Percentiles rank a stretch among this genome's conserved stretches.
phyloP scores from a whole-genome alignment of 192 early-diverging fungal species.

The Backusella tuberculispora region DNA sequence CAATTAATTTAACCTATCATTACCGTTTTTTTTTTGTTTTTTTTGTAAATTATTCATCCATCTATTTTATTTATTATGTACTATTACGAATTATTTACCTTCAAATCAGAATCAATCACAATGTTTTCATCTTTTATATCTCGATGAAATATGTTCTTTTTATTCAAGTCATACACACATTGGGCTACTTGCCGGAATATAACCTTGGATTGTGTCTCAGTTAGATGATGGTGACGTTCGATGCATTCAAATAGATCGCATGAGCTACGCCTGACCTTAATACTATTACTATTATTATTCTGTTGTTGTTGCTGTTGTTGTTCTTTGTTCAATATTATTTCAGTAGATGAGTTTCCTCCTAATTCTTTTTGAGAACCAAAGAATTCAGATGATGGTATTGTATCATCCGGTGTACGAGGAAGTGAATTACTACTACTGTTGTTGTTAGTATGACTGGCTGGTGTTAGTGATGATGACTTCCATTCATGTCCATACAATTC shows the following conservation, averaged over 20 bases:
- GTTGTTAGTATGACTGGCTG: too few relatives aligned
- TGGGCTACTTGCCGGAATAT: conserved; percentile 73
- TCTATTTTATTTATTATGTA: background rate
- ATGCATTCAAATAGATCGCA: conserved; percentile 82
- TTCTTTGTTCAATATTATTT: too few relatives aligned
- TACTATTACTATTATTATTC: too few relatives aligned
- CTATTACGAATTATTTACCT: background rate
- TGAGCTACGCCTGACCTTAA: conserved; percentile 51
- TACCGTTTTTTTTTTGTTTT: background rate
- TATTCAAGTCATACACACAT: conserved; percentile 67
- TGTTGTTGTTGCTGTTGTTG: too few relatives aligned
- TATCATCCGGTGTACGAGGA: conserved; percentile 1
- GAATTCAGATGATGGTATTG: background rate
- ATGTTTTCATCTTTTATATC: conserved; percentile 84
- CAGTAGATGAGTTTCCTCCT: too few relatives aligned
- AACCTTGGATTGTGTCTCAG: conserved; percentile 60
- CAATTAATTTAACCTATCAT: conserved; percentile 58
- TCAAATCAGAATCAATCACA: conserved; percentile 42
- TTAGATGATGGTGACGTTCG: conserved; percentile 63
- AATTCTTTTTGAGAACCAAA: background rate
- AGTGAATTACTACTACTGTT: background rate
- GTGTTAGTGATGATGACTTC: background rate
- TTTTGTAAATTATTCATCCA: background rate
- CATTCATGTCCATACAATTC: conserved; percentile 52
- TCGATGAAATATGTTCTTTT: conserved; percentile 68